phyloP scores from a whole-genome alignment of 2,329 filamentous ascomycete species.

The Fusarium pseudograminearum region DNA sequence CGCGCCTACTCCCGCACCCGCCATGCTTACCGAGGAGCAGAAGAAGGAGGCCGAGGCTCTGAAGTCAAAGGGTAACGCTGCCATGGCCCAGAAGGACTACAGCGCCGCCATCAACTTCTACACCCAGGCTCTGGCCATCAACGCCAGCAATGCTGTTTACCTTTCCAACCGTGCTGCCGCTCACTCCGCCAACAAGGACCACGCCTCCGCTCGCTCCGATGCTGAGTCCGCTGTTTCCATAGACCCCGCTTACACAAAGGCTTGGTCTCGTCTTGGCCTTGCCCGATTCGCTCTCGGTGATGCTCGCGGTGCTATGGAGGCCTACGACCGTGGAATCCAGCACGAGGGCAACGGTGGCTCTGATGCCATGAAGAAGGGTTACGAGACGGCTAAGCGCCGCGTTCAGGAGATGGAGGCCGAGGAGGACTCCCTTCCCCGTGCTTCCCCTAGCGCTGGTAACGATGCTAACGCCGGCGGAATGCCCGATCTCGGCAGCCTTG shows the following conservation, averaged over 20 bases:
- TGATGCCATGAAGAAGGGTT: constrained; percentile 97
- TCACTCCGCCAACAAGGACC: constrained; percentile 85
- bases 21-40: constrained; percentile 62
- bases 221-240: constrained; percentile 89
- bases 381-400: constrained; percentile 89
- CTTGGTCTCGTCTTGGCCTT: constrained; percentile 92
- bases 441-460: constrained; percentile 63
- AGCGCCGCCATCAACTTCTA: constrained; percentile 84
- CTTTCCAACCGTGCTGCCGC: constrained; percentile 97
- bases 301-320: constrained; percentile 91
- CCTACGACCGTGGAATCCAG: constrained; percentile 92
- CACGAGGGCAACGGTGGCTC: constrained; percentile 93
- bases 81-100: constrained; percentile 97
- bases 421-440: constrained; percentile 55
- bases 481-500: constrained; percentile 78
- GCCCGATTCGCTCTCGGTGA: constrained; percentile 93
- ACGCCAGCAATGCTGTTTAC: constrained; percentile 93
- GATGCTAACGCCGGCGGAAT: constrained; percentile 63
- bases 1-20: constrained; percentile 48
- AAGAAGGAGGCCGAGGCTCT: constrained; percentile 87
- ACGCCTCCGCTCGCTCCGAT: constrained; percentile 85
- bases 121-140: constrained; percentile 83
- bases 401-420: constrained; percentile 80
- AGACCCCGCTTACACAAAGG: constrained; percentile 96
- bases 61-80: constrained; percentile 91